phyloP scores from a whole-genome alignment of 177 flowering plant genomes.

The Vitis hybrid region DNA sequence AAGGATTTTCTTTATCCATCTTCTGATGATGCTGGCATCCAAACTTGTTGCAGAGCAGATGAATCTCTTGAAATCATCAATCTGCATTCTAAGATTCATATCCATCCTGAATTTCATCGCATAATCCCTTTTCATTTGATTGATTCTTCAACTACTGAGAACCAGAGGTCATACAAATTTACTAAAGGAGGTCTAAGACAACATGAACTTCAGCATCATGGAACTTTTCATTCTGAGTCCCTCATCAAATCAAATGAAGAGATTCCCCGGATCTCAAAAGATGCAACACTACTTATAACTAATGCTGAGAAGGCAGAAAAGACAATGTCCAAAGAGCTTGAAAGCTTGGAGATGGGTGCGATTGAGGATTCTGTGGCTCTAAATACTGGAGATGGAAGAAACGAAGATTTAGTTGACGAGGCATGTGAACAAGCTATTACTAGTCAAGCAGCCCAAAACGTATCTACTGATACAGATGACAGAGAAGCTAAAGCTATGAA shows the following conservation, averaged over 20 bases:
- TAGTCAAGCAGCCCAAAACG: conserved; percentile 17
- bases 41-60: conserved; percentile 14
- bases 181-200: conserved; percentile 10
- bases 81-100: neutral
- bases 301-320: conserved; percentile 13
- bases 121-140: conserved; percentile 25
- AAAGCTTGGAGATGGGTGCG: conserved; percentile 28
- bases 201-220: conserved; percentile 12
- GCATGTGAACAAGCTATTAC: conserved; percentile 17
- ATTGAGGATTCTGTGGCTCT: conserved; percentile 17
- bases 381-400: conserved; percentile 12
- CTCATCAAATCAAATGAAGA: conserved; percentile 5
- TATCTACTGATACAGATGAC: conserved; percentile 8
- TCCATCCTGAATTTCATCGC: conserved; percentile 10
- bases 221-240: conserved; percentile 9
- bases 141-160: conserved; percentile 21
- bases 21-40: neutral
- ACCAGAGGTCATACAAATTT: neutral
- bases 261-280: conserved; percentile 1
- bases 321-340: conserved; percentile 14
- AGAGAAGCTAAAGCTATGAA: conserved; percentile 18
- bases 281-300: conserved; percentile 3
- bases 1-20: neutral
- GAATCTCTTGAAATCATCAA: conserved; percentile 13
- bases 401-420: conserved; percentile 4